Evolutionary conservation across 1,284 basidiomycete species (phyloP), one percentile per base, ranked within the genome.

Genomic region (Melampsora larici-populina): DNA sequence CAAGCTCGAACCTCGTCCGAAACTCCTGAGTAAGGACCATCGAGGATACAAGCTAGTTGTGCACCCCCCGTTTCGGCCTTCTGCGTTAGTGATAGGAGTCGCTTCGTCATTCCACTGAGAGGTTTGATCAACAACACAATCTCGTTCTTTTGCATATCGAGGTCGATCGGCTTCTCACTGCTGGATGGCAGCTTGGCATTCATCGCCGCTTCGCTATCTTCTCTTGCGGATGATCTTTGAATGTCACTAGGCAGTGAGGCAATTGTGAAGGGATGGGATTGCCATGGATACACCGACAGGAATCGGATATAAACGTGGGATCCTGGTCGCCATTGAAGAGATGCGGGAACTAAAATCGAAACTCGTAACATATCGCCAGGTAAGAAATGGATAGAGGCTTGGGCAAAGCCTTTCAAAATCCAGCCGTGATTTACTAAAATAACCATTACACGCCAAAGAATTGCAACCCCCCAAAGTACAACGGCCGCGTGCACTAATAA

Each of bases 301-400:
- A 86, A 83, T 31, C 86, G 85, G 40, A 87, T 79, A 79, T 86
- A 86, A 80, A 84, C 84, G 80, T 86, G 85, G 80, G 86, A 86
- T 1, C 86, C 86, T 0, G 85, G 84, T 3, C 79, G 77, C 86
- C 86, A 86, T 29, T 70, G 79, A 48, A 85, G 71, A 17, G 80
- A 79, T 17, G 81, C 80, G 15, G 65, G 51, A 21, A 76, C 66
- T 6, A 83, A 83, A 68, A 86, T 81, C 70, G 79, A 80, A 60
- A 86, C 72, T 70, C 82, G 82, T 72, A 86, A 78, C 60, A 84
- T 82, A 67, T 81, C 79, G 69, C 83, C 83, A 24, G 82, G 81
- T 48, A 85, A 81, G 15, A 79, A 65, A 48, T 83, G 82, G 80
- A 85, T 77, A 11, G 82, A 81, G 0, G 84, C 85, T 46, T 78